Percentiles rank a stretch among this genome's conserved stretches.
Evolutionary conservation across 495 filamentous ascomycete genomes (phyloP).

Genomic region (Hypomontagnella submonticulosa): DNA sequence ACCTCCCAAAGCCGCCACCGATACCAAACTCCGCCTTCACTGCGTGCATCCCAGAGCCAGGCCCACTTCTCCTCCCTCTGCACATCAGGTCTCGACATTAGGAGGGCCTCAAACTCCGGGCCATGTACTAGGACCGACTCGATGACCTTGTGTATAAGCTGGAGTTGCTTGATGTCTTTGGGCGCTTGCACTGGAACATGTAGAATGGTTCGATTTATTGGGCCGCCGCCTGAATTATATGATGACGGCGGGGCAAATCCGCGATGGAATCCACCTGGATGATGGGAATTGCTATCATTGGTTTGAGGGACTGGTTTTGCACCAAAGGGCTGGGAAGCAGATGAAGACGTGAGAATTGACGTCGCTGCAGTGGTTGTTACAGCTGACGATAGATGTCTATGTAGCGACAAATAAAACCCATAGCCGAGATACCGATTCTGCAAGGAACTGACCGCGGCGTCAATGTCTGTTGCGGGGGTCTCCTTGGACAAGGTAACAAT

Average conservation of each 20-base stretch:
- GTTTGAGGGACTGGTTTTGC: constrained; percentile 73
- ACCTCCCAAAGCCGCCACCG: constrained; percentile 91
- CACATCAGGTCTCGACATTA: constrained; percentile 86
- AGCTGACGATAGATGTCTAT: constrained; percentile 86
- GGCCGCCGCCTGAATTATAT: constrained; percentile 62
- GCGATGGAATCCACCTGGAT: constrained; percentile 67
- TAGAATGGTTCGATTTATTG: constrained; percentile 60
- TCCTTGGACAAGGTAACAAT: constrained; percentile 89
- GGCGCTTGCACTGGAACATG: constrained; percentile 82
- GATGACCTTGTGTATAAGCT: constrained; percentile 87
- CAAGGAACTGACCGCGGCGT: constrained; percentile 77
- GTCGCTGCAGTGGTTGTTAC: constrained; percentile 69
- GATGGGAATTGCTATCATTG: constrained; percentile 65
- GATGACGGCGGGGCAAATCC: constrained; percentile 85
- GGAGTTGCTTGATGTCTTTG: constrained; percentile 79
- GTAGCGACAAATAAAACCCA: constrained; percentile 84
- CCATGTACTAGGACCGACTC: constrained; percentile 82
- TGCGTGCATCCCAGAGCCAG: constrained; percentile 91
- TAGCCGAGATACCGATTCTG: constrained; percentile 90
- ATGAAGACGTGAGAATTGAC: constrained; percentile 60
- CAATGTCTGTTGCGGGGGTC: constrained; percentile 86
- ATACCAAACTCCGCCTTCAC: constrained; percentile 83
- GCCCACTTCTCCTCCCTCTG: constrained; percentile 89
- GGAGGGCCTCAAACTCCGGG: constrained; percentile 88
- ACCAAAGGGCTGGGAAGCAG: constrained; percentile 79